Base-by-base conservation (phyloP, 202 grass and related monocot genomes). In the Zoysia matrella region DNA sequence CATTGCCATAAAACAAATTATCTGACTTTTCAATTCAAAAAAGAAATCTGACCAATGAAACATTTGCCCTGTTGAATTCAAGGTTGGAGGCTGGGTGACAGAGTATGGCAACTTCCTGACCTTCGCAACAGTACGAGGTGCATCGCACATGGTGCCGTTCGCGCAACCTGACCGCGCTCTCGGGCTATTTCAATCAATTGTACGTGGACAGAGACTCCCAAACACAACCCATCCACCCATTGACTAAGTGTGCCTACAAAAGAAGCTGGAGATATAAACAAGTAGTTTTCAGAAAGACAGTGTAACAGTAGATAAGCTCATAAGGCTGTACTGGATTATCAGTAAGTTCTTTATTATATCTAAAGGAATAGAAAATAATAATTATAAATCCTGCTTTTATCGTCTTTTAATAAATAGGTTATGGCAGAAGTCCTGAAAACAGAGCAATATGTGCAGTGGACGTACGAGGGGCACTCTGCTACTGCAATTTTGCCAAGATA, bases 111-210 rank as follows among this genome's bases (percentile, higher is more conserved):
- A 89, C 22, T 52, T 90, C 13, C 68, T 99, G 83, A 92, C 96
- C 65, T 99, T 99, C 57, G 91, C 93, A 4, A 99, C 96, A 8
- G 93, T 99, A 66, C 74, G 96, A 67, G 93, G 96, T 5, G 96
- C 96, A 3, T 85, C 96, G 79, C 96, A 99, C 78, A 99, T 99
- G 96, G 93, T 99, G 80, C 93, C 96, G 14, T 99, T 72, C 64
- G 85, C 96, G 1, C 96, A 99, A 53, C 93, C 96, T 47, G 93
- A 86, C 45, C 75, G 96, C 69, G 91, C 96, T 67, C 91, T 99
- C 5, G 6, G 83, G 40, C 78, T 99, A 14, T 99, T 99, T 84
- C 81, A 7, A 69, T 99, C 93, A 7, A 89, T 99, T 71, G 69
- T 91, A 55, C 84, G 81, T 9, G 89, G 91, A 39, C 75, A 83